phyloP scores from a whole-genome alignment of 768 basidiomycete species.

The Podaxis sp. region DNA sequence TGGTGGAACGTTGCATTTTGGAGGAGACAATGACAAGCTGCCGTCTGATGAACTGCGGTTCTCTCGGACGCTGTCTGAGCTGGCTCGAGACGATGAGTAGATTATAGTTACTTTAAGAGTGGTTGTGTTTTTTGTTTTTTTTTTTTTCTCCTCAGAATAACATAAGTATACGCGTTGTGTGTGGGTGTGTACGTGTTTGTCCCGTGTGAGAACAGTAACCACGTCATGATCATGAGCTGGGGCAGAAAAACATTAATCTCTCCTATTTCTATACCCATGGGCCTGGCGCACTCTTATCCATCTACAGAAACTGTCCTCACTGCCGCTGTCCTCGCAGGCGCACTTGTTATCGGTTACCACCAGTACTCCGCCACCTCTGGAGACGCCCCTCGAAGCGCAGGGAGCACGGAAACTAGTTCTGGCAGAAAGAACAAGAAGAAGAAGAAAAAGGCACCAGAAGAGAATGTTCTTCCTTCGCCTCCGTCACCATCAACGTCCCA shows the following conservation, averaged over 20 bases:
- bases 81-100: slow-evolving; percentile 10
- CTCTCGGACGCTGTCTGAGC: slow-evolving; percentile 11
- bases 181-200: slow-evolving; percentile 7
- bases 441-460: slow-evolving; percentile 34
- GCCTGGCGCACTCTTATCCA: slow-evolving; percentile 29
- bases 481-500: slow-evolving; percentile 6
- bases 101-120: neutral
- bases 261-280: slow-evolving; percentile 25
- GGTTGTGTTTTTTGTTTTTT: neutral
- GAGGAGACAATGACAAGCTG: slow-evolving; percentile 24
- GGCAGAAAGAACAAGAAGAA: slow-evolving; percentile 37
- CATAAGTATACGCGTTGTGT: slow-evolving; percentile 7
- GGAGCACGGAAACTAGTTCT: neutral
- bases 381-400: neutral
- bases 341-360: slow-evolving; percentile 36
- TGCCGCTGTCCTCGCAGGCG: slow-evolving; percentile 33
- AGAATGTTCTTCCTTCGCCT: neutral
- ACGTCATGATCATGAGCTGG: slow-evolving; percentile 5
- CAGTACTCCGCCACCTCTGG: slow-evolving; percentile 15
- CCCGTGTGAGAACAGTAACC: slow-evolving; percentile 6
- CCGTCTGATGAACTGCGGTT: slow-evolving; percentile 14
- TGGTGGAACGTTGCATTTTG: slow-evolving; percentile 69
- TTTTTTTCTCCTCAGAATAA: neutral
- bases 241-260: neutral
- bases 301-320: slow-evolving; percentile 34